A percentile compares a stretch with the other conserved stretches of the same genome.
These are phyloP conservation scores for Magnolia changhungtana DNA, from an alignment of 164 flowering plant species.

Conservation along the genomic window DNA sequence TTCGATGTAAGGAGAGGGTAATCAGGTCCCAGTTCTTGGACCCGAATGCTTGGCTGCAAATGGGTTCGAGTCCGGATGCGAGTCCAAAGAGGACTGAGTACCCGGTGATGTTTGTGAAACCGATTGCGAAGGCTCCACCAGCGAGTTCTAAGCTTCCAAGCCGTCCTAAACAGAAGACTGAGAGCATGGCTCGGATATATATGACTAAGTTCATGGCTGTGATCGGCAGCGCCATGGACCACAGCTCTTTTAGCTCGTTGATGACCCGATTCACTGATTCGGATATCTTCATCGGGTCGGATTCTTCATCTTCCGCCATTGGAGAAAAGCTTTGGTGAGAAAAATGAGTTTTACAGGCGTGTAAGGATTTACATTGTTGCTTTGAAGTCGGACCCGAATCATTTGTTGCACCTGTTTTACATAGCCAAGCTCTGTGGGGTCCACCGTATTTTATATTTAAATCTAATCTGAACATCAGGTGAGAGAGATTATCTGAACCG, in stretches of 20 bases:
- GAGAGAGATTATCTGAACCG: too few species aligned
- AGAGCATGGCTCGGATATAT: too few species aligned
- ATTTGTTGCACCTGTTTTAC: conserved; percentile 59
- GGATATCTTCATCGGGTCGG: not conserved
- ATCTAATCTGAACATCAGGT: too few species aligned
- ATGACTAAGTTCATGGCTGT: conserved; percentile 24
- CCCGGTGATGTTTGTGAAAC: conserved; percentile 94
- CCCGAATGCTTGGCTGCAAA: conserved; percentile 86
- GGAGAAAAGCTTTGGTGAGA: not conserved
- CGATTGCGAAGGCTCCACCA: conserved; percentile 83
- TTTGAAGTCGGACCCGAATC: conserved; percentile 50
- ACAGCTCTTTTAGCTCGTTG: conserved; percentile 75
- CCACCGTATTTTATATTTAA: too few species aligned
- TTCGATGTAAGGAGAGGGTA: conserved; percentile 55
- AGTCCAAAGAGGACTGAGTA: conserved; percentile 84
- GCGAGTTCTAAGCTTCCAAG: conserved; percentile 80
- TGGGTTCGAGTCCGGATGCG: conserved; percentile 90
- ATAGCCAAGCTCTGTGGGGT: conserved; percentile 28
- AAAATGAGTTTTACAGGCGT: not conserved
- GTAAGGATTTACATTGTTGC: conserved; percentile 58
- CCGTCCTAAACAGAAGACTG: conserved; percentile 39
- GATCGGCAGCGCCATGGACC: conserved; percentile 79
- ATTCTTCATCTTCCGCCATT: not conserved
- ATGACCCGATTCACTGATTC: conserved; percentile 33
- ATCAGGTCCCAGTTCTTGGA: conserved; percentile 65